These are phyloP conservation scores for Alternaria postmessia DNA, from an alignment of 2,329 filamentous ascomycete genomes.

Conservation along the genomic window DNA sequence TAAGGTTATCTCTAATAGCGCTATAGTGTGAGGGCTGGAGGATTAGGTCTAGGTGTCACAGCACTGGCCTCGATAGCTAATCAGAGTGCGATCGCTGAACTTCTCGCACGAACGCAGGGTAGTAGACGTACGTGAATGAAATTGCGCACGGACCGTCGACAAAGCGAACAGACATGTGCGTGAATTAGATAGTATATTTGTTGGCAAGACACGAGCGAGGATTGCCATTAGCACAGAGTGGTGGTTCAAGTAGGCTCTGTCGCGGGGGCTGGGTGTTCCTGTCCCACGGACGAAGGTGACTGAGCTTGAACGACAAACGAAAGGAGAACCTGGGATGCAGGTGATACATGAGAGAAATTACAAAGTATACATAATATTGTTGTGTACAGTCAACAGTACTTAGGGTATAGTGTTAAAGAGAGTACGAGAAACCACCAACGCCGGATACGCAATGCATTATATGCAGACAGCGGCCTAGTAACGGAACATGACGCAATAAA, in stretches of 20 bases:
- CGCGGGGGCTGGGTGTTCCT: neutral
- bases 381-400: conserved; percentile 11
- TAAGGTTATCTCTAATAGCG: too few species aligned
- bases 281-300: neutral
- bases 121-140: too few species aligned
- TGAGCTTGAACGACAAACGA: conserved; percentile 1
- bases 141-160: too few species aligned
- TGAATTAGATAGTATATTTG: too few species aligned
- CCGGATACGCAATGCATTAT: conserved; percentile 5
- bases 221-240: neutral
- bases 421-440: conserved; percentile 12
- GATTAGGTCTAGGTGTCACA: too few species aligned
- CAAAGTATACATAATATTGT: conserved; percentile 12
- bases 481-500: conserved; percentile 12
- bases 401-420: conserved; percentile 20
- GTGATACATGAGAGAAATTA: conserved; percentile 15
- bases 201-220: neutral
- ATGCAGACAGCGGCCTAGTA: neutral
- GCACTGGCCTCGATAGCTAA: too few species aligned
- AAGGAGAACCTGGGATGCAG: neutral
- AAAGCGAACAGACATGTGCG: too few species aligned
- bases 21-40: too few species aligned
- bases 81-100: too few species aligned
- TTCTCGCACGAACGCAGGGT: too few species aligned
- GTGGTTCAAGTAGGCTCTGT: neutral